Evolutionary conservation across 148 eudicot genomes (phyloP).

Genomic region (Nepenthes gracilis): DNA sequence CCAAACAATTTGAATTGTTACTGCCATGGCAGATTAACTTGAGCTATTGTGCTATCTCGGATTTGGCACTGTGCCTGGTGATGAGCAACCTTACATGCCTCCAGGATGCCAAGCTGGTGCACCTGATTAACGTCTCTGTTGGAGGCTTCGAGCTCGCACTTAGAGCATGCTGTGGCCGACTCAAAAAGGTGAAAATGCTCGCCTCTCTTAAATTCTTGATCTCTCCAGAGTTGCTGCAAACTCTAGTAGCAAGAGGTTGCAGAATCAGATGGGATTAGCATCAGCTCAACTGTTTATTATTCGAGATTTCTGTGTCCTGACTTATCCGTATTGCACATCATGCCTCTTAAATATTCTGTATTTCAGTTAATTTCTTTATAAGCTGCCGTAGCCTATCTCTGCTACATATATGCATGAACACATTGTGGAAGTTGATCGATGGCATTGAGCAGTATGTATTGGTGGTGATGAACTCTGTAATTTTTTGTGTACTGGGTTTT

Average conservation of each 20-base stretch:
- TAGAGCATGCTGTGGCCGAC: conserved; percentile 39
- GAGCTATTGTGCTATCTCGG: conserved; percentile 46
- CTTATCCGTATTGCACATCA: too few relatives aligned
- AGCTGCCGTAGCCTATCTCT: too few relatives aligned
- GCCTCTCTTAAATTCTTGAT: conserved; percentile 28
- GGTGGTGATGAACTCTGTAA: too few relatives aligned
- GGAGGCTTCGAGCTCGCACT: conserved; percentile 60
- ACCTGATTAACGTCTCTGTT: conserved; percentile 39
- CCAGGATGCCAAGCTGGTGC: conserved; percentile 62
- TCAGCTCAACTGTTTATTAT: too few relatives aligned
- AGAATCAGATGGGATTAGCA: conserved; percentile 65
- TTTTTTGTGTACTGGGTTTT: too few relatives aligned
- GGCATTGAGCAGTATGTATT: too few relatives aligned
- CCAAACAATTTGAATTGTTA: conserved; percentile 2
- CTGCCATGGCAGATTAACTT: conserved; percentile 47
- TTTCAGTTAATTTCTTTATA: too few relatives aligned
- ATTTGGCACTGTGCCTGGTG: conserved; percentile 53
- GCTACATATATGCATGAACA: too few relatives aligned
- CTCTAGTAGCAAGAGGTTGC: conserved; percentile 52
- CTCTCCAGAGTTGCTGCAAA: conserved; percentile 32
- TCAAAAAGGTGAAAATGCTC: conserved; percentile 64
- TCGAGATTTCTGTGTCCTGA: too few relatives aligned
- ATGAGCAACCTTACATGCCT: conserved; percentile 58
- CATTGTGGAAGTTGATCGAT: too few relatives aligned
- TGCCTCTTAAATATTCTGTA: too few relatives aligned